Percentiles rank a stretch among this genome's conserved stretches.
Evolutionary conservation across 1,284 basidiomycete species (phyloP).

Genomic region (Cryptococcus hybrid): DNA sequence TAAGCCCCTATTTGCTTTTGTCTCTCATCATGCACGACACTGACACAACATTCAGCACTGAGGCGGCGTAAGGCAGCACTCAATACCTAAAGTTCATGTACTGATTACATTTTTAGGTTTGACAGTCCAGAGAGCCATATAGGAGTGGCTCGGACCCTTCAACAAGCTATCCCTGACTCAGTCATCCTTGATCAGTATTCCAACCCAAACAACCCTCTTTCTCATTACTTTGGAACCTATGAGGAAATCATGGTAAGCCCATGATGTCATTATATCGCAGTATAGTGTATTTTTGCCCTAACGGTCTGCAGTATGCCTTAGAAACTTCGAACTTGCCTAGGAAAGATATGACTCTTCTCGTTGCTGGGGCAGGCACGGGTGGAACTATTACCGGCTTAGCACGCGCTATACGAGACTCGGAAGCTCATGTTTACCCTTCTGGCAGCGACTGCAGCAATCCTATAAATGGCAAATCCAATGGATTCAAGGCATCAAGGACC

Average conservation of each 20-base stretch:
- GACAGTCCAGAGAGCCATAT: conserved; percentile 75
- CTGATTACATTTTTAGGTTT: conserved; percentile 38
- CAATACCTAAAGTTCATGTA: background rate
- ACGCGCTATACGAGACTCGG: conserved; percentile 68
- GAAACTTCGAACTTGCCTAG: conserved; percentile 41
- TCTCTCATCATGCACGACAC: background rate
- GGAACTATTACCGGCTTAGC: conserved; percentile 90
- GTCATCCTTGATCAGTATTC: conserved; percentile 89
- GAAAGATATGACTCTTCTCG: conserved; percentile 71
- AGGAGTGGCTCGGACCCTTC: conserved; percentile 79
- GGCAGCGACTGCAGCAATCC: too few species aligned
- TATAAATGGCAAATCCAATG: background rate
- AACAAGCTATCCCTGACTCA: conserved; percentile 74
- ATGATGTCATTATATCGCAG: background rate
- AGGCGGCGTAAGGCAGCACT: conserved; percentile 32
- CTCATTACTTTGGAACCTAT: conserved; percentile 82
- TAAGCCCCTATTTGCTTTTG: conserved; percentile 52
- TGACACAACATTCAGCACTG: conserved; percentile 28
- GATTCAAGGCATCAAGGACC: conserved; percentile 12
- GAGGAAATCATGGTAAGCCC: conserved; percentile 72
- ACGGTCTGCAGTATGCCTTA: conserved; percentile 37
- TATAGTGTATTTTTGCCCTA: background rate
- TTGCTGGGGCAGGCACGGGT: conserved; percentile 92
- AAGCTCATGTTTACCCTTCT: conserved; percentile 5
- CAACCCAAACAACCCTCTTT: conserved; percentile 75